Evolutionary conservation across 306 rosid genomes (phyloP), one percentile per base, ranked within the genome.

Genomic region (Vigna nakashimae): DNA sequence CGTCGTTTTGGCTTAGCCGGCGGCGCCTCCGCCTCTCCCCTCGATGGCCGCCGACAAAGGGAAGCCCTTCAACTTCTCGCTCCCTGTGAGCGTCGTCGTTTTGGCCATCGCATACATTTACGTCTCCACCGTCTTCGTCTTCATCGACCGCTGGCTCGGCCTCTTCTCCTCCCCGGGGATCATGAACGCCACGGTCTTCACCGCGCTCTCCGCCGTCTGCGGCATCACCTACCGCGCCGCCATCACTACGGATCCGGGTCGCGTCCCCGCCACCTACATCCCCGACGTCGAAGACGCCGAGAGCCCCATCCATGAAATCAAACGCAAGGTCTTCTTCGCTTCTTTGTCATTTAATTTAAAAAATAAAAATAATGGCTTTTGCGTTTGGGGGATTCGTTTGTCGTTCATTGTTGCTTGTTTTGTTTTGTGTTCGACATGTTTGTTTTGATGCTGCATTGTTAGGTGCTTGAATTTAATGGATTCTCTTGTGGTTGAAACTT

Each of bases 101-200:
- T 69, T 79, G 57, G 82, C 71, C 36, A 92, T 95, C 80, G 78
- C 74, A 9, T 95, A 79, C 86, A 81, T 92, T 58, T 95, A 95
- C 86, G 43, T 85, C 38, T 87, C 99, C 50, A 87, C 99, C 7
- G 79, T 95, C 24, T 95, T 95, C 83, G 78, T 95, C 20, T 92
- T 91, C 83, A 83, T 92, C 11, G 96, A 92, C 66, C 89, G 85
- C 10, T 95, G 99, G 99, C 83, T 95, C 67, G 98, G 99, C 42
- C 92, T 95, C 76, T 48, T 74, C 85, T 83, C 99, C n/a, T 95
- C 99, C 8, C 99, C 99, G 0, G 99, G 99, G 28, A 84, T 95
- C 46, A 84, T 82, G 73, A 95, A 95, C 93, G 88, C 91, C 77
- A 45, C 75, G 71, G 90, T 82, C 75, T 95, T 95, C 92, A 86